A percentile compares a stretch with the other conserved stretches of the same genome.
Evolutionary conservation across 441 rosid genomes (phyloP).

Genomic region (Sinapis alba): DNA sequence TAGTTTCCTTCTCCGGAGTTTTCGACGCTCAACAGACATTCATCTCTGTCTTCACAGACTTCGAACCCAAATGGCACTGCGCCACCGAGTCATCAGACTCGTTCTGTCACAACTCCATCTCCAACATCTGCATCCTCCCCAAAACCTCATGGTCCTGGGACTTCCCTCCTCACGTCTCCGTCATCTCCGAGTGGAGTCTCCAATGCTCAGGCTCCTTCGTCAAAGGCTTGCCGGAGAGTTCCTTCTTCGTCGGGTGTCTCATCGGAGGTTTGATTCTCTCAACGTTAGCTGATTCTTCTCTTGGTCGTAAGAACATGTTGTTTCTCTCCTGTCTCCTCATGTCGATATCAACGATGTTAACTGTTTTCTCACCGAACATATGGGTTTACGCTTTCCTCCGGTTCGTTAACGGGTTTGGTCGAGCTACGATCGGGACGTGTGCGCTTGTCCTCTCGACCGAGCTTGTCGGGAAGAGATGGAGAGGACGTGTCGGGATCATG

Average conservation of each 20-base stretch:
- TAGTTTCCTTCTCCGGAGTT: constrained; percentile 64
- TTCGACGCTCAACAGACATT: constrained; percentile 83
- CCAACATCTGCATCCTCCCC: constrained; percentile 48
- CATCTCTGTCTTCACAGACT: constrained; percentile 67
- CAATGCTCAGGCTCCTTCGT: constrained; percentile 54
- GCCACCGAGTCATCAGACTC: constrained; percentile 11
- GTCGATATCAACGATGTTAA: constrained; percentile 54
- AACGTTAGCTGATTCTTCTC: constrained; percentile 65
- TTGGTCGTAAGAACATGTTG: constrained; percentile 78
- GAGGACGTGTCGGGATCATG: constrained; percentile 60
- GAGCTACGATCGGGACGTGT: constrained; percentile 67
- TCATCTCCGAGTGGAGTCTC: constrained; percentile 62
- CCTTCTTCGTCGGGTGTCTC: constrained; percentile 75
- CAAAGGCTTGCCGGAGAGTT: constrained; percentile 70
- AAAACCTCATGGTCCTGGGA: constrained; percentile 62
- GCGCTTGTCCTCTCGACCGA: constrained; percentile 73
- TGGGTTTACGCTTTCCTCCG: constrained; percentile 67
- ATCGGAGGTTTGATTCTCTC: constrained; percentile 61
- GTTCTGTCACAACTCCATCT: constrained; percentile 34
- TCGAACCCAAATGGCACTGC: constrained; percentile 71
- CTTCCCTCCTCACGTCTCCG: constrained; percentile 40
- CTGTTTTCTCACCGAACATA: constrained; percentile 56
- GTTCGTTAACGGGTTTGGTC: constrained; percentile 65
- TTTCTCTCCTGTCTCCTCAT: constrained; percentile 54
- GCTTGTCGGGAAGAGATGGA: constrained; percentile 62